Evolutionary conservation across 306 rosid species (phyloP).

Genomic region (Gleditsia sinensis): DNA sequence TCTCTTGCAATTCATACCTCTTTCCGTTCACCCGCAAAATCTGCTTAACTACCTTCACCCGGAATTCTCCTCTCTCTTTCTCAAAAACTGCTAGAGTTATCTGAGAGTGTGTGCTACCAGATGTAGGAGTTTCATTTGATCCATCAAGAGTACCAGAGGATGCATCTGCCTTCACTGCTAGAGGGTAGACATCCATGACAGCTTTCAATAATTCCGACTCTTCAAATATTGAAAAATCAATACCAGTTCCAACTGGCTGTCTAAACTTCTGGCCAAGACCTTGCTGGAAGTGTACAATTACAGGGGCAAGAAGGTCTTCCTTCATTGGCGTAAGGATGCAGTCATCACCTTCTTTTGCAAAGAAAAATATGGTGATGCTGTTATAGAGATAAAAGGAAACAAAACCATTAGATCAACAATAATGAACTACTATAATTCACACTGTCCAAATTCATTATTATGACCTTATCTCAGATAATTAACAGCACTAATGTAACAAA

Average conservation of each 20-base stretch:
- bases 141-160: constrained; percentile 48
- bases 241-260: constrained; percentile 81
- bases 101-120: constrained; percentile 66
- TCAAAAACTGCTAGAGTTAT: constrained; percentile 89
- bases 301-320: constrained; percentile 61
- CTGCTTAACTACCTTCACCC: constrained; percentile 80
- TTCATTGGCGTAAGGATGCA: constrained; percentile 71
- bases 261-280: constrained; percentile 97
- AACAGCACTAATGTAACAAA: background rate
- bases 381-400: constrained; percentile 39
- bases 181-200: constrained; percentile 67
- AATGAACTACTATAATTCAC: constrained; percentile 14
- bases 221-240: constrained; percentile 65
- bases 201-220: constrained; percentile 71
- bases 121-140: constrained; percentile 51
- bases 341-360: constrained; percentile 88
- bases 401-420: constrained; percentile 30
- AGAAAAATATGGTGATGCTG: constrained; percentile 84
- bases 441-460: constrained; percentile 5
- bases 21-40: constrained; percentile 84
- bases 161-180: constrained; percentile 90
- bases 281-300: constrained; percentile 70
- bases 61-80: constrained; percentile 87
- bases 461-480: background rate
- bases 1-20: constrained; percentile 96